Base-by-base conservation (phyloP, 2,329 filamentous ascomycete species). In the Leptodontidium sp. region DNA sequence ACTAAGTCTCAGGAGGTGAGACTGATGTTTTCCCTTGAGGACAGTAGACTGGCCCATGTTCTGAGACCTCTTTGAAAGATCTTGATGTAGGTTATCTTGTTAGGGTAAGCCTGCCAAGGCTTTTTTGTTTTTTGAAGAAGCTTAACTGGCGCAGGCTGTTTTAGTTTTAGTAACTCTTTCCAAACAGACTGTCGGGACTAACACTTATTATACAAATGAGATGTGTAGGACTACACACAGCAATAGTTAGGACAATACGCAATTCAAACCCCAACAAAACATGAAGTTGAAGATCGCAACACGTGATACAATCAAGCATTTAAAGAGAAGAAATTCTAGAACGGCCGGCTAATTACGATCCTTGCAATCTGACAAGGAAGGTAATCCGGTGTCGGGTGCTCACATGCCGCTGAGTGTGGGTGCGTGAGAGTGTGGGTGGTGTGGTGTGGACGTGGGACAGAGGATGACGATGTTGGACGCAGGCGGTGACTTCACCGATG, bases 401-500 rank as follows among this genome's bases (percentile, higher is more conserved):
- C 55, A 43, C 38, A 45, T 59, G 38, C 21, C 11, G n/a, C 35
- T 24, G n/a, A n/a, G 47, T 0, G 47, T 32, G 29, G 29, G 29
- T 32, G 29, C 3, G 29, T 32, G 29, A 32, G 29, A 6, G 29
- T 32, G 29, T 32, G 29, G 29, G 29, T n/a, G n/a, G n/a, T n/a
- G n/a, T n/a, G n/a, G n/a, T 32, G 29, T 32, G 29, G 29, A 32
- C 9, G 47, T 12, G n/a, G 47, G 21, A 50, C 45, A 49, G 45
- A 49, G 26, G 21, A 47, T 45, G 43, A 47, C 58, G 38, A 61
- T 17, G 40, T 24, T 26, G 21, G 40, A 61, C 24, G 15, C 47
- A n/a, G 15, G 58, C 43, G 59, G 59, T 62, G 59, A 62, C 59
- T 62, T 62, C 59, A 49, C 59, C 59, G 43, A 35, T 47, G 59